These are phyloP conservation scores for Moricandia arvensis DNA, from an alignment of 345 rosid genomes.

Conservation along the genomic window DNA sequence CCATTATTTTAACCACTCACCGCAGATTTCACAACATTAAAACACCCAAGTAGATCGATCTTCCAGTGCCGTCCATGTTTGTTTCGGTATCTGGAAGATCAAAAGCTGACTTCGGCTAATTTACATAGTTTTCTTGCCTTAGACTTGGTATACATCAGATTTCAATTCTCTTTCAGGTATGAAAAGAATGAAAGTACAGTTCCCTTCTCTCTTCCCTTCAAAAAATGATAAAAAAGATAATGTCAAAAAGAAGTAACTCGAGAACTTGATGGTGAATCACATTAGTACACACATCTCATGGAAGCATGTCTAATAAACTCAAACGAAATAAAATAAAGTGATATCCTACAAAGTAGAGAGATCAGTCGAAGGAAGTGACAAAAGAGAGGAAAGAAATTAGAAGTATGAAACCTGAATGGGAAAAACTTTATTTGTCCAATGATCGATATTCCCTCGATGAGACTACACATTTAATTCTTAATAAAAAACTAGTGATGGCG, in stretches of 20 bases:
- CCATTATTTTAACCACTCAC: background rate
- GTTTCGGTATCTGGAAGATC: no score
- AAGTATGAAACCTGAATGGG: no score
- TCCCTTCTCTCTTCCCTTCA: background rate
- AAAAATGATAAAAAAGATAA: background rate
- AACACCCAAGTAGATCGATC: background rate
- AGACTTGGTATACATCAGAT: no score
- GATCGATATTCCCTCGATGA: no score
- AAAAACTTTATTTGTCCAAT: no score
- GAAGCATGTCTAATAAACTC: background rate
- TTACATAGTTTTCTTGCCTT: no score
- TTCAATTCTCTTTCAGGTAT: background rate
- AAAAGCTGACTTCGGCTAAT: no score
- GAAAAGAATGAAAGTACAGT: background rate
- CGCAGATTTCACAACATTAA: background rate
- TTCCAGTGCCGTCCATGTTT: no score
- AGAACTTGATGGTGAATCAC: background rate
- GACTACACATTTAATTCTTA: no score
- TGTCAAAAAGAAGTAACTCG: background rate
- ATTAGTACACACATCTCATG: background rate
- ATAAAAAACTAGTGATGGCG: no score
- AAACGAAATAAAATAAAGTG: no score
- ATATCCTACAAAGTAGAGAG: background rate
- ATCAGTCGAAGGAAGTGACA: no score
- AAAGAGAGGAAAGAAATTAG: background rate